Evolutionary conservation across 192 early-diverging fungal species (phyloP), one percentile per base, ranked within the genome.

Genomic region (Coemansia brasiliensis): DNA sequence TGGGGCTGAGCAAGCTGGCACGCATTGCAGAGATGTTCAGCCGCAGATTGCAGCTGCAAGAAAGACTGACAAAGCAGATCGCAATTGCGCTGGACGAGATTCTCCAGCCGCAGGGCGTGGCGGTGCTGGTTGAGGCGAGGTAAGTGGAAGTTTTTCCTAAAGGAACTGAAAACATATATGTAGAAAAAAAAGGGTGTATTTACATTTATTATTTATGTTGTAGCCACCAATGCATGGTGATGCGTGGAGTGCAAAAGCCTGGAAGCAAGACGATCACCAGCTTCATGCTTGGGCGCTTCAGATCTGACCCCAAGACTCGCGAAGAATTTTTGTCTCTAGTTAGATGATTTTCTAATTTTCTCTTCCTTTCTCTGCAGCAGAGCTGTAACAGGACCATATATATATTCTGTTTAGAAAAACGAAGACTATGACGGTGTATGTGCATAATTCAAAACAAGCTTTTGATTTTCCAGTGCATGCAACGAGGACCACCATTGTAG

Each of bases 21-120:
- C 88, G 97, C 21, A 91, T 99, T 59, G 95, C 97, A 16, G 97
- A 99, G 73, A 95, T 98, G 94, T 95, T 99, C 71, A 86, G 88
- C 46, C 87, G 95, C 55, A 81, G 97, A 46, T 81, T 99, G 51
- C 95, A 98, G 81, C 90, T 98, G 4, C 97, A 99, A 81, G 97
- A 99, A 63, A 87, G 97, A 11, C 76, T 99, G 54, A 99, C 97
- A 20, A 98, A 98, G 82, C 97, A 99, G 68, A 88, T 99, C 44
- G 95, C 95, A 2, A 80, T 88, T 39, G 86, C 94, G 9, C 72
- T 99, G 32, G 83, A 92, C 74, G 93, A 95, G 67, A 87, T 95
- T 18, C 76, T 99, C 6, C 84, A 96, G 71, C 95, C 97, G 20
- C 87, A 89, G 68, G 97, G 97, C 38, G 95, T 99, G 27, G 97